A percentile compares a stretch with the other conserved stretches of the same genome.
Conservation (phyloP, 1,284 basidiomycete species). For the Pulveroboletus sp. region DNA sequence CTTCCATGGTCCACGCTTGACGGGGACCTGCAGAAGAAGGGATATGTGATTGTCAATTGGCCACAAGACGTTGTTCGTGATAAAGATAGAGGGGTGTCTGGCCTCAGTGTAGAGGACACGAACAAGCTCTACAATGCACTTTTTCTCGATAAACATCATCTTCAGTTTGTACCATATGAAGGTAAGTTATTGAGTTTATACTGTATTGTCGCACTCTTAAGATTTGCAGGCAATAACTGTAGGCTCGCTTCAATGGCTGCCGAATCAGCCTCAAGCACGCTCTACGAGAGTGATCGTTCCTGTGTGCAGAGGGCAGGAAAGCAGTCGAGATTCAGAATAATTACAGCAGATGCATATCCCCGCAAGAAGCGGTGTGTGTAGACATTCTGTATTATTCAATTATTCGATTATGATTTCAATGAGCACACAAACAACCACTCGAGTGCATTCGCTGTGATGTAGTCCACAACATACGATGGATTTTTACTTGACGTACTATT, state of each 20-base stretch:
- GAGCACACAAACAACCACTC: no score
- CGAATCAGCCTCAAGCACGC: no score
- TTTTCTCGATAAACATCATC: no score
- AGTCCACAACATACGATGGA: no score
- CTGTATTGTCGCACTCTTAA: no score
- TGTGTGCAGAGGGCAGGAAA: background rate
- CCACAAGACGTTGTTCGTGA: no score
- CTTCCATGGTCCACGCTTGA: slow-evolving; percentile 19
- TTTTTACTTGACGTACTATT: no score
- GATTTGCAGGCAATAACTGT: no score
- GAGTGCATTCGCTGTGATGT: no score
- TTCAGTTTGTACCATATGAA: slow-evolving; percentile 3
- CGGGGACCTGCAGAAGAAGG: background rate
- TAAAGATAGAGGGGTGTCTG: slow-evolving; percentile 11
- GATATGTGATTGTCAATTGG: slow-evolving; percentile 9
- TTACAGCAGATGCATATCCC: background rate
- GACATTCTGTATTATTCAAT: background rate
- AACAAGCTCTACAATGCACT: slow-evolving; percentile 4
- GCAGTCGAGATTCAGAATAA: background rate
- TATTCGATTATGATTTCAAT: background rate
- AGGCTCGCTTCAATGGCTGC: no score
- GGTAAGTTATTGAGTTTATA: background rate
- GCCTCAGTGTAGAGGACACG: slow-evolving; percentile 7
- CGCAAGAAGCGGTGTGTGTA: background rate
- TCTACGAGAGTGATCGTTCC: background rate